These are phyloP conservation scores for Lachnum nothofagi DNA, from an alignment of 2,329 filamentous ascomycete species.

Conservation along the genomic window DNA sequence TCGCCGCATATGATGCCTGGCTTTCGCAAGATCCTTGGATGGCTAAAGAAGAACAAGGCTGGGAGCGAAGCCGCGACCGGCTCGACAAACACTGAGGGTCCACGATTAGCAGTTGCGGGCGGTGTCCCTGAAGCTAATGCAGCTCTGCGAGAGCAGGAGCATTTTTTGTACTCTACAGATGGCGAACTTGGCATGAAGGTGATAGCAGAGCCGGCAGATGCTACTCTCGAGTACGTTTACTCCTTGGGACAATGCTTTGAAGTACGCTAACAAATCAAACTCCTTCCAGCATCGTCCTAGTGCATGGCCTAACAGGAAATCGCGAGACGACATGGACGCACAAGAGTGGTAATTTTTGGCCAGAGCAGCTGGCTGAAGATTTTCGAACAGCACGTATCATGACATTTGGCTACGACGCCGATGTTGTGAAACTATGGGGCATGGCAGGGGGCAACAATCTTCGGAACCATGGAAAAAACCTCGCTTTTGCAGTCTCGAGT, in stretches of 20 bases:
- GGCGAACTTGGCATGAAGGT: constrained; percentile 10
- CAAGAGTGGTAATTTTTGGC: constrained; percentile 14
- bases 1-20: too few species aligned
- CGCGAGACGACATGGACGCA: constrained; percentile 38
- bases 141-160: not conserved
- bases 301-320: constrained; percentile 40
- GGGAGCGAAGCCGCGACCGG: too few species aligned
- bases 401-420: constrained; percentile 34
- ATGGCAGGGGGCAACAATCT: constrained; percentile 11
- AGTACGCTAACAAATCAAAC: not conserved
- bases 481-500: constrained; percentile 12
- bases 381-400: constrained; percentile 30
- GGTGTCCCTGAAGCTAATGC: not conserved
- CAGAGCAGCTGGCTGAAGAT: constrained; percentile 6
- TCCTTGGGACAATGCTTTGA: not conserved
- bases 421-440: constrained; percentile 11
- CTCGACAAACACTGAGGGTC: too few species aligned
- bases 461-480: constrained; percentile 12
- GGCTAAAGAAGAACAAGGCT: too few species aligned
- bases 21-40: too few species aligned
- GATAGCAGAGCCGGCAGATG: constrained; percentile 5
- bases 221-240: constrained; percentile 9
- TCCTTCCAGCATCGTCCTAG: constrained; percentile 33
- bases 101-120: not conserved
- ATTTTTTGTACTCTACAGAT: constrained; percentile 8